Percentiles rank a stretch among this genome's conserved stretches.
Evolutionary conservation across 2,329 filamentous ascomycete genomes (phyloP).

Genomic region (Aspergillus cejpii): DNA sequence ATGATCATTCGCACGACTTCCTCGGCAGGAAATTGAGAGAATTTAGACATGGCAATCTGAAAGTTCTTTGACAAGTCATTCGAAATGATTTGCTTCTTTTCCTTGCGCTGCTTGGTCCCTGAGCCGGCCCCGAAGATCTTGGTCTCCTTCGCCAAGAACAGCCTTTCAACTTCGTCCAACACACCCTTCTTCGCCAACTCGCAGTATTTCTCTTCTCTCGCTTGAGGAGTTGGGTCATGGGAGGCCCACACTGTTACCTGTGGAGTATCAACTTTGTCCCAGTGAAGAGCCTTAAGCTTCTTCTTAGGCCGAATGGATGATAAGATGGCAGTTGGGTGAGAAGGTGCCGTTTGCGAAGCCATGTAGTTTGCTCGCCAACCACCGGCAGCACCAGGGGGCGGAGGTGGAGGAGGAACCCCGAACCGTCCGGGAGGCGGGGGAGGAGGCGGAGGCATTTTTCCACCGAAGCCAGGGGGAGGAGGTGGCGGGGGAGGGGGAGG

Average conservation of each 20-base stretch:
- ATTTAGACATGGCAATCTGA: slow-evolving; percentile 90
- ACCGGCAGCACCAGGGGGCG: slow-evolving; percentile 59
- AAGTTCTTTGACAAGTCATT: slow-evolving; percentile 82
- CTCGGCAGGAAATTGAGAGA: slow-evolving; percentile 75
- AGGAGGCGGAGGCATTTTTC: slow-evolving; percentile 35
- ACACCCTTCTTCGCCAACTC: slow-evolving; percentile 93
- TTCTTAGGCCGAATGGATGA: slow-evolving; percentile 89
- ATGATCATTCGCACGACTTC: slow-evolving; percentile 90
- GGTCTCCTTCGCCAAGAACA: slow-evolving; percentile 96
- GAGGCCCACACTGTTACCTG: slow-evolving; percentile 89
- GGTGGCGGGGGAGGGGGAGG: slow-evolving; percentile 45
- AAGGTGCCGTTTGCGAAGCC: slow-evolving; percentile 52
- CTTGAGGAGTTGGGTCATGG: slow-evolving; percentile 76
- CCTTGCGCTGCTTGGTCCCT: slow-evolving; percentile 65
- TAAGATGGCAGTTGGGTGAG: slow-evolving; percentile 57
- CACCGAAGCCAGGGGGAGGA: slow-evolving; percentile 38
- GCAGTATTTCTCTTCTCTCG: slow-evolving; percentile 90
- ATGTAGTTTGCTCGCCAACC: slow-evolving; percentile 64
- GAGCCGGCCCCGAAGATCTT: slow-evolving; percentile 68
- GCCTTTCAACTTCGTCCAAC: slow-evolving; percentile 91
- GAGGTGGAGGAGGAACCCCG: slow-evolving; percentile 54
- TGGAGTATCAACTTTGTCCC: slow-evolving; percentile 95
- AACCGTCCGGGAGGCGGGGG: slow-evolving; percentile 38
- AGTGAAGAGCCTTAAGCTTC: slow-evolving; percentile 98
- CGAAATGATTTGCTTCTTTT: slow-evolving; percentile 96